phyloP scores from a whole-genome alignment of 2,329 filamentous ascomycete species.

The Aspergillus flavus region DNA sequence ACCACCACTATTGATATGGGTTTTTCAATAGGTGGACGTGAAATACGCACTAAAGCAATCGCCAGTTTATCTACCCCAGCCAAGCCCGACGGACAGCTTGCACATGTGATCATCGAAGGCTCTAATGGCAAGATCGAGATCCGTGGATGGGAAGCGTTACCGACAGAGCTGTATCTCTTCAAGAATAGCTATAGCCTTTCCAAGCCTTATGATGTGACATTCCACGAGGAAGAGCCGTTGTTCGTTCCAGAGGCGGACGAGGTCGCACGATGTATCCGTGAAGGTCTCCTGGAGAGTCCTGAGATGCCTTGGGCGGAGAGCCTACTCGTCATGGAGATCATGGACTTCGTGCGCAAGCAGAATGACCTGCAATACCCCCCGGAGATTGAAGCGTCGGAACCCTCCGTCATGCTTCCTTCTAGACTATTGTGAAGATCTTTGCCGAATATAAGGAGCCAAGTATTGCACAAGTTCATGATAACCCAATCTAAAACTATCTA shows the following conservation, averaged over 20 bases:
- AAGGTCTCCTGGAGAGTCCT: conserved; percentile 70
- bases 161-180: not conserved
- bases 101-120: conserved; percentile 1
- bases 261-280: conserved; percentile 66
- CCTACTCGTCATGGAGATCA: conserved; percentile 72
- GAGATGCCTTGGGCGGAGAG: conserved; percentile 70
- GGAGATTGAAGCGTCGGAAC: conserved; percentile 20
- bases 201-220: not conserved
- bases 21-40: conserved; percentile 55
- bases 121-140: conserved; percentile 7
- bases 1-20: conserved; percentile 70
- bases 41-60: not conserved
- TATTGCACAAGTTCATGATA: too few relatives aligned
- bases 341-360: conserved; percentile 64
- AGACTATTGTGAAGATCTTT: not conserved
- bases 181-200: not conserved
- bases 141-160: not conserved
- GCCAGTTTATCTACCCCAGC: not conserved
- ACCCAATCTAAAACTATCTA: too few relatives aligned
- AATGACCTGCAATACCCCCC: conserved; percentile 59
- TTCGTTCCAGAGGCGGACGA: conserved; percentile 72
- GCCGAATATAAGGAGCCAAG: too few relatives aligned
- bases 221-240: not conserved
- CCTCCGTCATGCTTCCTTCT: not conserved
- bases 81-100: not conserved